Evolutionary conservation across 2,329 filamentous ascomycete species (phyloP), one percentile per base, ranked within the genome.

Genomic region (Aspergillus persii): DNA sequence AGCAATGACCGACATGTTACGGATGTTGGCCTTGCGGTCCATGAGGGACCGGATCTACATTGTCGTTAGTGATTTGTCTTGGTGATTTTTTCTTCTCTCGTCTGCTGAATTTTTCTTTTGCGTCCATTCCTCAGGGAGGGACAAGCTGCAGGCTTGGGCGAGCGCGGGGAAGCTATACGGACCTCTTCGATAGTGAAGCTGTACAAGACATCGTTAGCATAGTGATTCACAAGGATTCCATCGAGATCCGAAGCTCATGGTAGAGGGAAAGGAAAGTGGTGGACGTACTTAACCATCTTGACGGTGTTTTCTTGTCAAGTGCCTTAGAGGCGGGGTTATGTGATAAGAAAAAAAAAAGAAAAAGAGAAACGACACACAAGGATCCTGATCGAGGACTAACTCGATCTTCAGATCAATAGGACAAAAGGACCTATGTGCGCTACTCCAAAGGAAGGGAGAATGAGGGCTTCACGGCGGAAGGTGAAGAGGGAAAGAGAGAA

Each of bases 1-100:
- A 81, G 95, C 95, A 92, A 98, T 98, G 81, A 99, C 95, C 84
- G 92, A 97, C 94, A 97, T 98, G 89, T 98, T 98, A 77, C 86
- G 84, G 80, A 89, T 87, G 81, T 88, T 88, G 75, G 80, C 80
- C 74, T 74, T 77, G 65, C 76, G 75, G 75, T 81, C 77, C 79
- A 81, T 81, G 71, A 81, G 72, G 63, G 69, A 59, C 66, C 77
- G 76, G 74, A 80, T 80, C 77, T 79, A 66, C 33, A 61, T n/a
- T 31, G 59, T 63, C 57, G 63, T 72, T 58, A 71, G 66, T 61
- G 58, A 51, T 26, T 8, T 26, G 33, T 27, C 26, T 18, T 54
- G 18, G 18, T 23, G 18, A 23, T 44, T 26, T 50, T 23, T 12
- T 51, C 47, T 41, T 23, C 9, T 53, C 41, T 36, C 33, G 33